Conservation (phyloP, 1,139 yeast genomes). For the Debaryomycetaceae sp. region DNA sequence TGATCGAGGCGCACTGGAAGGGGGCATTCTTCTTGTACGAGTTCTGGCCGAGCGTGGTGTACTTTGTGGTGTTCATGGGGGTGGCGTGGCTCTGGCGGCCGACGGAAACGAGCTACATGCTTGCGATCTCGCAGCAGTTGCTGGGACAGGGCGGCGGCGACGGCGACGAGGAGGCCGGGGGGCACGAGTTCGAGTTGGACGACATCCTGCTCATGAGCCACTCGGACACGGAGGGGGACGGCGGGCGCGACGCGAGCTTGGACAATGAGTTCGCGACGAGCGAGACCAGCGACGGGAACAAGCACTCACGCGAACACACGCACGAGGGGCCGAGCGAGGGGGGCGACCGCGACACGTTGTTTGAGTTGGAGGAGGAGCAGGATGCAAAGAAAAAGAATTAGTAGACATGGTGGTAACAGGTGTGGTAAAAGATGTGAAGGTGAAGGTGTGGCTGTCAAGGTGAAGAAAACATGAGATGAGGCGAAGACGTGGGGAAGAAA, state of each 20-base stretch:
- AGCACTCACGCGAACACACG: no score
- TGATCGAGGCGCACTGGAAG: constrained; percentile 87
- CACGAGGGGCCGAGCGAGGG: no score
- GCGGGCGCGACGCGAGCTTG: constrained; percentile 19
- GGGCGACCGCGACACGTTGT: no score
- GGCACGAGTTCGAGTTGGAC: constrained; percentile 59
- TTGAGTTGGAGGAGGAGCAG: no score
- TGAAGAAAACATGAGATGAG: no score
- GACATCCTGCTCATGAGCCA: constrained; percentile 55
- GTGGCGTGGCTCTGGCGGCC: constrained; percentile 96
- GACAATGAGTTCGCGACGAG: no score
- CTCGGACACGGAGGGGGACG: constrained; percentile 28
- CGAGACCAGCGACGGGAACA: no score
- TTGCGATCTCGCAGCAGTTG: constrained; percentile 89
- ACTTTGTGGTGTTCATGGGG: constrained; percentile 72
- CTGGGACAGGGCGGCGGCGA: constrained; percentile 75
- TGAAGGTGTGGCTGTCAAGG: no score
- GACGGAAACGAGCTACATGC: constrained; percentile 86
- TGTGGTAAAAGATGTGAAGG: no score
- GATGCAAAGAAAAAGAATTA: no score
- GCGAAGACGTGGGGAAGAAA: no score
- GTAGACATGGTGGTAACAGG: no score
- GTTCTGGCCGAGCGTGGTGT: constrained; percentile 91
- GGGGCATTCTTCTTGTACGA: constrained; percentile 80
- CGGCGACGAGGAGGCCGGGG: constrained; percentile 37